phyloP scores from a whole-genome alignment of 2,329 filamentous ascomycete species.

The Ceratocystiopsis minuta region DNA sequence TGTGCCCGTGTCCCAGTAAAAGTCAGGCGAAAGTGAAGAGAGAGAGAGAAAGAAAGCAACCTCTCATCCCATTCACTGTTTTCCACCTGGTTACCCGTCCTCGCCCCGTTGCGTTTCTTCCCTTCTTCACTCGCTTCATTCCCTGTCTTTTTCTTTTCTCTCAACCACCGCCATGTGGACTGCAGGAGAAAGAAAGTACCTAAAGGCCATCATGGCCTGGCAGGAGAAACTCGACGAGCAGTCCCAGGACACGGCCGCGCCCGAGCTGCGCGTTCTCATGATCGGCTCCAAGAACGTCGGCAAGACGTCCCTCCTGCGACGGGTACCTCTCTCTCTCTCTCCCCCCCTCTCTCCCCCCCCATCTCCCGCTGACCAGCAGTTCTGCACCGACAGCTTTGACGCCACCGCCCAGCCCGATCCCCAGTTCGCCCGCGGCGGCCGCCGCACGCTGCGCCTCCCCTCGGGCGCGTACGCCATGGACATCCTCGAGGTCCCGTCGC shows the following conservation, averaged over 20 bases:
- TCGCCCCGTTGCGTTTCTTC: no score
- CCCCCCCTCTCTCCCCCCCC: no score
- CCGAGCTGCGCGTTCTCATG: conserved; percentile 20
- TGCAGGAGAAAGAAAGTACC: conserved; percentile 22
- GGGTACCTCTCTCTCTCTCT: conserved; percentile 11
- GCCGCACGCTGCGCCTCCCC: conserved; percentile 17
- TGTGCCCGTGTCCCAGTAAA: no score
- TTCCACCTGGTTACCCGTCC: no score
- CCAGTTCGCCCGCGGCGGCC: conserved; percentile 16
- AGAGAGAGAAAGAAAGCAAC: no score
- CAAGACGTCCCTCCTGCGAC: conserved; percentile 23
- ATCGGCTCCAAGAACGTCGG: conserved; percentile 21
- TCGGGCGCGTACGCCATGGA: conserved; percentile 17
- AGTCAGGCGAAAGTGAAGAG: no score
- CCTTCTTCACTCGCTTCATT: background rate
- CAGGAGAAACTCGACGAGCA: conserved; percentile 16
- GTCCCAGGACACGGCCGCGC: background rate
- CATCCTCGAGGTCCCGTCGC: conserved; percentile 19
- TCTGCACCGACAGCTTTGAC: conserved; percentile 10
- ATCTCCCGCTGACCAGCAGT: background rate
- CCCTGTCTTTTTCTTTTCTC: background rate
- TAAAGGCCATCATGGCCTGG: conserved; percentile 22
- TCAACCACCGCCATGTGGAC: conserved; percentile 15
- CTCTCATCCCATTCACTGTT: background rate
- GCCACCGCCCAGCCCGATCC: conserved; percentile 10